Percentiles rank a stretch among this genome's conserved stretches.
Evolutionary conservation across 495 filamentous ascomycete species (phyloP).

Genomic region (Penicillium waksmanii): DNA sequence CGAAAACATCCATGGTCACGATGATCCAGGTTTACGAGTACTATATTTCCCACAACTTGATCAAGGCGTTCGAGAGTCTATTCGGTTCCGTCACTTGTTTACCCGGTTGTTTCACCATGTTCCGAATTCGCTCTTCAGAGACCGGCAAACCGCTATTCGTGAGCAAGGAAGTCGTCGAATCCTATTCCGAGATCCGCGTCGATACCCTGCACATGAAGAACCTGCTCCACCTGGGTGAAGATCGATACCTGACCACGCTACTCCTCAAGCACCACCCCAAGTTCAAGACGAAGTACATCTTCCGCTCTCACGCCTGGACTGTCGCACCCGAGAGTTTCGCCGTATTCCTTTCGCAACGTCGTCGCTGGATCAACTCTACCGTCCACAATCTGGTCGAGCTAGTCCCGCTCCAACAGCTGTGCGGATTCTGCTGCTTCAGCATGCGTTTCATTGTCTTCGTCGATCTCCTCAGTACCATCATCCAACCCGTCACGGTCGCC

Average conservation of each 20-base stretch:
- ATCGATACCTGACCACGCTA: conserved; percentile 94
- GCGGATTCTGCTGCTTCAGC: conserved; percentile 99
- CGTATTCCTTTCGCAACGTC: conserved; percentile 96
- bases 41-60: conserved; percentile 97
- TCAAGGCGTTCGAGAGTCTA: conserved; percentile 97
- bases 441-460: conserved; percentile 99
- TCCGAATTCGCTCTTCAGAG: conserved; percentile 91
- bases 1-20: conserved; percentile 88
- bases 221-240: conserved; percentile 85
- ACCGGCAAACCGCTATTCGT: conserved; percentile 95
- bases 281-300: conserved; percentile 98
- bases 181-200: conserved; percentile 88
- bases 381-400: conserved; percentile 98
- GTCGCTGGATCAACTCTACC: conserved; percentile 99
- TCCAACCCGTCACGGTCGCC: conserved; percentile 89
- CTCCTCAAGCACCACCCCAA: conserved; percentile 89
- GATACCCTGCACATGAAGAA: conserved; percentile 99
- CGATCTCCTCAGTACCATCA: conserved; percentile 87
- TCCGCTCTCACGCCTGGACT: conserved; percentile 90
- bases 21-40: conserved; percentile 99
- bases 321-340: conserved; percentile 91
- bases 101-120: conserved; percentile 98
- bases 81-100: conserved; percentile 98
- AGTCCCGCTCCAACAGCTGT: conserved; percentile 89
- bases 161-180: conserved; percentile 82